These are phyloP conservation scores for Benincasa hispida DNA, from an alignment of 306 rosid species.

Conservation along the genomic window DNA sequence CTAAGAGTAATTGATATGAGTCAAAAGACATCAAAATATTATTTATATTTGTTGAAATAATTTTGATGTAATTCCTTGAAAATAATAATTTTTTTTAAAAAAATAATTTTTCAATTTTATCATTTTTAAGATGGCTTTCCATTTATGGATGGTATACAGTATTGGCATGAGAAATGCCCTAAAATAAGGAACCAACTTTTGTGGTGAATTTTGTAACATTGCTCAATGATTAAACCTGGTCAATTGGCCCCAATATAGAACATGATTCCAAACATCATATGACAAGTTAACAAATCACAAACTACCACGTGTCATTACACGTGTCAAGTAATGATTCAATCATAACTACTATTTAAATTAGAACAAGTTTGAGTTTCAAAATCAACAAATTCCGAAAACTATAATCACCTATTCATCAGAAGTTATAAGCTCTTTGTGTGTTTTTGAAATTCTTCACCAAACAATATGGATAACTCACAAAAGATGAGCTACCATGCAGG, in stretches of 20 bases:
- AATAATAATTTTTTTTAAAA: no score
- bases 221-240: neutral
- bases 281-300: neutral
- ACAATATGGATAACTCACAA: slow-evolving; percentile 35
- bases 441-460: neutral
- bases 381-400: neutral
- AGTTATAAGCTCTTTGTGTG: neutral
- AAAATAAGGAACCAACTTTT: neutral
- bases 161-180: neutral
- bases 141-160: neutral
- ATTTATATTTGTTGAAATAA: no score
- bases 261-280: neutral
- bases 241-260: neutral
- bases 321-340: neutral
- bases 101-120: no score
- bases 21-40: no score
- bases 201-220: neutral
- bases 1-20: no score
- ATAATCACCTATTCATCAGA: neutral
- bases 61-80: no score
- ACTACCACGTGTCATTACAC: neutral
- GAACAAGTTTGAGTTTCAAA: neutral
- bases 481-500: slow-evolving; percentile 36
- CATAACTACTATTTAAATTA: neutral
- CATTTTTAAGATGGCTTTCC: neutral